These are phyloP conservation scores for Neurospora sp. DNA, from an alignment of 2,329 filamentous ascomycete species.

Conservation along the genomic window DNA sequence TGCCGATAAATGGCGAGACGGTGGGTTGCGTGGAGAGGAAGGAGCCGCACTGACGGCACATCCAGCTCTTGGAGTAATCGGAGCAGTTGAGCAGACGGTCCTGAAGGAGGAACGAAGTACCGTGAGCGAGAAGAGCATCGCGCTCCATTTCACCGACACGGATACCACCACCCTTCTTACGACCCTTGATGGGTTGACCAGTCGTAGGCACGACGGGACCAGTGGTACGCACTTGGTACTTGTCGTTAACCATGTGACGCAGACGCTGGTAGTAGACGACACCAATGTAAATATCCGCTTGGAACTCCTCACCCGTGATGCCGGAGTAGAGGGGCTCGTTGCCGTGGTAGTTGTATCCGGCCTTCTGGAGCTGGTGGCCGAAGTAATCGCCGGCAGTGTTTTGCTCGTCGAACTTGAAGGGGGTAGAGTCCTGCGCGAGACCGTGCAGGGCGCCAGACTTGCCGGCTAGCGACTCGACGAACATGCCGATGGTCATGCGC, in stretches of 20 bases:
- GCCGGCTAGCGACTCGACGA: constrained; percentile 91
- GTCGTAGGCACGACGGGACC: constrained; percentile 85
- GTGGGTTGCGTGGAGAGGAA: constrained; percentile 83
- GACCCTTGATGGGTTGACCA: constrained; percentile 92
- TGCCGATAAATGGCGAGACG: constrained; percentile 53
- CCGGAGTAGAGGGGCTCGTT: constrained; percentile 99
- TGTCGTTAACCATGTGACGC: constrained; percentile 99
- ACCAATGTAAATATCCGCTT: constrained; percentile 91
- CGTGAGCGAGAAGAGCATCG: constrained; percentile 88
- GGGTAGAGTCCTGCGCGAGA: constrained; percentile 89
- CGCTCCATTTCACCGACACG: constrained; percentile 99
- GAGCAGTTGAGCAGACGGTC: constrained; percentile 96
- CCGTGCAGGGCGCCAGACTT: constrained; percentile 92
- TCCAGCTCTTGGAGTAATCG: constrained; percentile 81
- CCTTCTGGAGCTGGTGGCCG: constrained; percentile 87
- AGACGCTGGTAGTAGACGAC: constrained; percentile 97
- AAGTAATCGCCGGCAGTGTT: constrained; percentile 92
- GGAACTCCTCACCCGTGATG: constrained; percentile 88
- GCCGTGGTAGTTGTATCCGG: constrained; percentile 95
- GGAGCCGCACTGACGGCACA: constrained; percentile 80
- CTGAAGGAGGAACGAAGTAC: constrained; percentile 87
- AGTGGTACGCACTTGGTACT: constrained; percentile 95
- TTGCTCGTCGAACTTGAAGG: constrained; percentile 88
- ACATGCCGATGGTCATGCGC: constrained; percentile 99
- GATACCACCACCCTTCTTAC: constrained; percentile 94